phyloP scores from a whole-genome alignment of 495 filamentous ascomycete genomes.

The Aspergillus sclerotiicarbonarius region DNA sequence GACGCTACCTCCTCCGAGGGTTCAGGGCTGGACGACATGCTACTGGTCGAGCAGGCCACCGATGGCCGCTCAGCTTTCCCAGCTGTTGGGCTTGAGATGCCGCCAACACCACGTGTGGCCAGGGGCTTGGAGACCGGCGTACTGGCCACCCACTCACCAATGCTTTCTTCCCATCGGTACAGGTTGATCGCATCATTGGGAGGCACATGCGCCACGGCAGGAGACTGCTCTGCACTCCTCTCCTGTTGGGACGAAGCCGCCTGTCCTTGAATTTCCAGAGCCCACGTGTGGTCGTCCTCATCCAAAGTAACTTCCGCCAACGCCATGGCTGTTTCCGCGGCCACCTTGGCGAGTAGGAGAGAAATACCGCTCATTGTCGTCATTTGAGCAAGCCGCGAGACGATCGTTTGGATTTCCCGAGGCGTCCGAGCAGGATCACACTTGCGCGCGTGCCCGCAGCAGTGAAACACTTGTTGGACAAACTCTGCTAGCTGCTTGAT shows the following conservation, averaged over 20 bases:
- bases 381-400: conserved; percentile 30
- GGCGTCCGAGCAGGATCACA: conserved; percentile 23
- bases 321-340: conserved; percentile 46
- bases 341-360: conserved; percentile 37
- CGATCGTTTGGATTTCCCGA: conserved; percentile 28
- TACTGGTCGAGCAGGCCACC: conserved; percentile 17
- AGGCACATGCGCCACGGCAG: conserved; percentile 18
- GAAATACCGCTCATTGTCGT: conserved; percentile 24
- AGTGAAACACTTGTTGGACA: conserved; percentile 37
- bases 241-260: conserved; percentile 24
- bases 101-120: conserved; percentile 7
- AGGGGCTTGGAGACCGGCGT: conserved; percentile 37
- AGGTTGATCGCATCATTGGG: conserved; percentile 22
- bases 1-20: conserved; percentile 20
- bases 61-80: conserved; percentile 1
- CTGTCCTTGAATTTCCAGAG: conserved; percentile 43
- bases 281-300: conserved; percentile 50
- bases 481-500: conserved; percentile 40
- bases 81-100: neutral
- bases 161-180: conserved; percentile 56
- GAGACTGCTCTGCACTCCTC: conserved; percentile 6
- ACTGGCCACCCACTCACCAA: conserved; percentile 53
- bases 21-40: conserved; percentile 22
- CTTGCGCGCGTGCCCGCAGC: conserved; percentile 28
- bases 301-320: conserved; percentile 46